A percentile compares a stretch with the other conserved stretches of the same genome.
phyloP scores from a whole-genome alignment of 2,329 filamentous ascomycete genomes.

The Nemania sp. region DNA sequence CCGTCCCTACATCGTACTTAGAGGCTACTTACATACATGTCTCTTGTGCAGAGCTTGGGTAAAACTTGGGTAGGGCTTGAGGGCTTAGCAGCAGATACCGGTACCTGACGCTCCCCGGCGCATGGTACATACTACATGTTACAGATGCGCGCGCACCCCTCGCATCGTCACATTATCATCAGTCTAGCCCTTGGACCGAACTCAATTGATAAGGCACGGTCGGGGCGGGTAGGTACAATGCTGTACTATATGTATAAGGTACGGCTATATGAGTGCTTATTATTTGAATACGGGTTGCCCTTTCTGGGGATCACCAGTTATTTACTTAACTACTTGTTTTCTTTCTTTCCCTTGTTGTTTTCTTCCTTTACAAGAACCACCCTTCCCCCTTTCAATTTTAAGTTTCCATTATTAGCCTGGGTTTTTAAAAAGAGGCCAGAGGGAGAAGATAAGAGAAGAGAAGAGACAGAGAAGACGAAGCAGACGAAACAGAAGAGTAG shows the following conservation, averaged over 20 bases:
- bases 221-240: background rate
- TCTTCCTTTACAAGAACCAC: background rate
- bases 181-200: constrained; percentile 27
- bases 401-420: background rate
- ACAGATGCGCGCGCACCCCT: constrained; percentile 6
- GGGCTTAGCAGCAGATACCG: background rate
- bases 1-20: background rate
- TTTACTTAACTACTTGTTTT: background rate
- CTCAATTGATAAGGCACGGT: constrained; percentile 25
- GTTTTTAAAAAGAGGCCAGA: background rate
- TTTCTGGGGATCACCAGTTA: background rate
- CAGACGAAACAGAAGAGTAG: too few species aligned
- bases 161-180: constrained; percentile 16
- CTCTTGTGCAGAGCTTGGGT: too few species aligned
- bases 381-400: background rate
- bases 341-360: background rate
- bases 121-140: constrained; percentile 12
- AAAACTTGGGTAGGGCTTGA: too few species aligned
- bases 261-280: background rate
- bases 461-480: too few species aligned
- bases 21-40: too few species aligned
- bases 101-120: constrained; percentile 6
- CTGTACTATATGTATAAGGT: constrained; percentile 4
- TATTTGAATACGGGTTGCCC: background rate
- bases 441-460: background rate